phyloP scores from a whole-genome alignment of 2,329 filamentous ascomycete species.

The Pseudogymnoascus sp. region DNA sequence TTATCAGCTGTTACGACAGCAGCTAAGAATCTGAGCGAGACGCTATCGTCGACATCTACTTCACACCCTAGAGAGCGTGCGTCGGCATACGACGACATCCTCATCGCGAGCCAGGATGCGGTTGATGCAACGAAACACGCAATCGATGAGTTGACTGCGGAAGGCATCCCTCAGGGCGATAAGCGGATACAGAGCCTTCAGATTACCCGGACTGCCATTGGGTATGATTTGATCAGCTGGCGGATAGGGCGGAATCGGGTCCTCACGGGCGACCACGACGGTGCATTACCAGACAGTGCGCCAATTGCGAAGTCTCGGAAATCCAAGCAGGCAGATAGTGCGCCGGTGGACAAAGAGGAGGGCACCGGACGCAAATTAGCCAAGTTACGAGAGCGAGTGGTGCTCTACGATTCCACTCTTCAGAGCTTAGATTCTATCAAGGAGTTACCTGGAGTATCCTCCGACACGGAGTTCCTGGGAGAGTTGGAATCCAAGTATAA shows the following conservation, averaged over 20 bases:
- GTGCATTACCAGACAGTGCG: conserved; percentile 51
- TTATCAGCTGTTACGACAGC: conserved; percentile 61
- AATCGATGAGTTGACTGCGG: conserved; percentile 79
- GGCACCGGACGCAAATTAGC: conserved; percentile 68
- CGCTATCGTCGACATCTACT: conserved; percentile 38
- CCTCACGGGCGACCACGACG: conserved; percentile 75
- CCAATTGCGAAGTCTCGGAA: conserved; percentile 38
- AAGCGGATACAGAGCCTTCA: conserved; percentile 85
- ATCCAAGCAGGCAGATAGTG: conserved; percentile 46
- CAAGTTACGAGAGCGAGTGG: conserved; percentile 76
- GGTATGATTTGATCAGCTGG: conserved; percentile 92
- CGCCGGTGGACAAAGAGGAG: conserved; percentile 48
- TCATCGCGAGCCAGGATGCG: conserved; percentile 85
- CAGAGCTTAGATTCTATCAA: conserved; percentile 87
- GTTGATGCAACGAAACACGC: conserved; percentile 89
- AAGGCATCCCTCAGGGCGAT: conserved; percentile 79
- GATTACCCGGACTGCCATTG: conserved; percentile 85
- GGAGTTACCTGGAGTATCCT: conserved; percentile 81
- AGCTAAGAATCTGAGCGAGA: conserved; percentile 42
- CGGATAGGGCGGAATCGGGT: conserved; percentile 88
- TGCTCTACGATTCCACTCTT: conserved; percentile 83
- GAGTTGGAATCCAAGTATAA: conserved; percentile 71
- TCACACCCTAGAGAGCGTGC: conserved; percentile 60
- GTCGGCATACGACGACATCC: conserved; percentile 81
- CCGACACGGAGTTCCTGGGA: conserved; percentile 66